phyloP scores from a whole-genome alignment of 768 basidiomycete genomes.

The Lentinula detonsa region DNA sequence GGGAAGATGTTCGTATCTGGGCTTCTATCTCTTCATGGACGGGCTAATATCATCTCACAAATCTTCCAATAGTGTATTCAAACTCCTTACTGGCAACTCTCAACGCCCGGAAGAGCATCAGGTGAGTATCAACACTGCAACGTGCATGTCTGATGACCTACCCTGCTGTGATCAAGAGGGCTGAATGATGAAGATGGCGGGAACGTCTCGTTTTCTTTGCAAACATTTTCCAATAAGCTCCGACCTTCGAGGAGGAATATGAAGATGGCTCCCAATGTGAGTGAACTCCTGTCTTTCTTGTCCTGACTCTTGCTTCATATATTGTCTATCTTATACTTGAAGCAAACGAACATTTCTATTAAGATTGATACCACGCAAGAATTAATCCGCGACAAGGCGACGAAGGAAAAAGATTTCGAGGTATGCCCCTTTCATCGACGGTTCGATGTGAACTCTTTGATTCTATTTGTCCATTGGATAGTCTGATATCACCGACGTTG shows the following conservation, averaged over 20 bases:
- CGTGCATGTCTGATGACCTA: neutral
- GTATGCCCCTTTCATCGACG: neutral
- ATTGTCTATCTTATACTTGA: neutral
- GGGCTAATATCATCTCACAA: too few relatives aligned
- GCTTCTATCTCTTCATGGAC: neutral
- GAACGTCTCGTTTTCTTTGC: conserved; percentile 41
- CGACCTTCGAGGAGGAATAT: conserved; percentile 17
- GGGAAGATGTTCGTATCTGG: conserved; percentile 34
- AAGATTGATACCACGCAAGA: conserved; percentile 61
- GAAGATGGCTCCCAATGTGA: conserved; percentile 22
- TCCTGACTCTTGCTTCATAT: neutral
- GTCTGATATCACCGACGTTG: conserved; percentile 5
- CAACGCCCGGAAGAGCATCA: conserved; percentile 32
- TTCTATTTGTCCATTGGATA: neutral
- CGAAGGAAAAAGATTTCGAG: conserved; percentile 1
- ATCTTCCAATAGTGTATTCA: conserved; percentile 35
- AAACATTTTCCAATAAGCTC: conserved; percentile 30
- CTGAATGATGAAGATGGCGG: conserved; percentile 36
- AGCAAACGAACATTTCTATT: conserved; percentile 53
- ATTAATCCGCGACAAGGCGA: conserved; percentile 28
- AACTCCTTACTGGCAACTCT: conserved; percentile 51
- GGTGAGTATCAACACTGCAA: neutral
- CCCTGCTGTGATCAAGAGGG: conserved; percentile 31
- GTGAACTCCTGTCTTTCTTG: neutral
- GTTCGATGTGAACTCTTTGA: too few relatives aligned